phyloP scores from a whole-genome alignment of 129 eudicot genomes.

The Daucus carota region DNA sequence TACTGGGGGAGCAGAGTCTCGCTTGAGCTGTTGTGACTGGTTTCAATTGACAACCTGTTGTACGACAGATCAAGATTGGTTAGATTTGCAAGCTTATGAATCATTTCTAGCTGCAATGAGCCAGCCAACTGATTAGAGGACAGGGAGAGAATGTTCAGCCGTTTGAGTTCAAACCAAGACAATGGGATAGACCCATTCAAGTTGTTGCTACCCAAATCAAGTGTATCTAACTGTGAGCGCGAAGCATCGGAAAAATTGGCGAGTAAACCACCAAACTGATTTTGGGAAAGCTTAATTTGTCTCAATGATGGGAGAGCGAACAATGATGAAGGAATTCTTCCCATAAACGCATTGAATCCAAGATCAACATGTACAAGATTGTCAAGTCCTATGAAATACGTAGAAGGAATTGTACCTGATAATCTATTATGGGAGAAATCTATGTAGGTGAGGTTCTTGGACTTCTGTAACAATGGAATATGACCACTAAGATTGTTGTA shows the following conservation, averaged over 20 bases:
- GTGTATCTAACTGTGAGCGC: slow-evolving; percentile 22
- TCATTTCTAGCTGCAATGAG: slow-evolving; percentile 14
- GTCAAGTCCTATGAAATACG: slow-evolving; percentile 34
- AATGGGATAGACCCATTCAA: slow-evolving; percentile 44
- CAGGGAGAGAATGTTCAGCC: slow-evolving; percentile 36
- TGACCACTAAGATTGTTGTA: slow-evolving; percentile 36
- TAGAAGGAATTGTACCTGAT: slow-evolving; percentile 28
- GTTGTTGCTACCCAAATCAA: slow-evolving; percentile 45
- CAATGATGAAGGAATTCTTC: slow-evolving; percentile 53
- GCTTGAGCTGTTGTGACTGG: slow-evolving; percentile 4
- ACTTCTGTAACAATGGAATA: slow-evolving; percentile 29
- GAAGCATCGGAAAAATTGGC: slow-evolving; percentile 12
- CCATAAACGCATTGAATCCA: slow-evolving; percentile 32
- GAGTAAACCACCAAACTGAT: slow-evolving; percentile 33
- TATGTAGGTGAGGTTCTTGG: slow-evolving; percentile 33
- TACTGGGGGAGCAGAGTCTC: slow-evolving; percentile 27
- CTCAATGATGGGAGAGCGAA: slow-evolving; percentile 34
- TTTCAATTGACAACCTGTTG: slow-evolving; percentile 37
- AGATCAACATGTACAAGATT: slow-evolving; percentile 30
- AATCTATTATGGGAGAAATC: slow-evolving; percentile 46
- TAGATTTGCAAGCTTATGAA: slow-evolving; percentile 33
- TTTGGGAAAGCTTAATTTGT: slow-evolving; percentile 38
- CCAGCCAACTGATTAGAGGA: slow-evolving; percentile 49
- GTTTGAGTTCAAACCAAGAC: slow-evolving; percentile 38
- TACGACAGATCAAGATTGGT: slow-evolving; percentile 56